phyloP scores from a whole-genome alignment of 768 basidiomycete species.

The Rhizopogon roseolus region DNA sequence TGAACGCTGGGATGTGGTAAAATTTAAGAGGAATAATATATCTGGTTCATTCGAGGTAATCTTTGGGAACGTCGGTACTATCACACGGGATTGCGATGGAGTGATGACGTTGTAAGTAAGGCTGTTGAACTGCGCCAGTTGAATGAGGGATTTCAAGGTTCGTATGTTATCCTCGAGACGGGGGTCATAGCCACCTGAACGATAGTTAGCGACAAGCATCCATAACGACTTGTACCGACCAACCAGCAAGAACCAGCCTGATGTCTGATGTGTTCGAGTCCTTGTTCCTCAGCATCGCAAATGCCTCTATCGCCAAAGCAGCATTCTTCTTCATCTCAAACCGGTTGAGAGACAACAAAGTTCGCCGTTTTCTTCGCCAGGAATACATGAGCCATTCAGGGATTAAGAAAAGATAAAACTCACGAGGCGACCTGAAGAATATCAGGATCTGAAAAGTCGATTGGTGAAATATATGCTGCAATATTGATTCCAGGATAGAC shows the following conservation, averaged over 20 bases:
- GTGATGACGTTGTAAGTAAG: slow-evolving; percentile 59
- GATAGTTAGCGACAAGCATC: slow-evolving; percentile 1
- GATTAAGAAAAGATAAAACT: slow-evolving; percentile 16
- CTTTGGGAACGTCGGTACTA: slow-evolving; percentile 37
- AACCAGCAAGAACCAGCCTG: slow-evolving; percentile 76
- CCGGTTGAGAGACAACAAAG: slow-evolving; percentile 85
- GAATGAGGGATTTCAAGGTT: slow-evolving; percentile 59
- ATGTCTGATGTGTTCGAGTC: slow-evolving; percentile 27
- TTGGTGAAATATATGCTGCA: slow-evolving; percentile 52
- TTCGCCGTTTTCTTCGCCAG: slow-evolving; percentile 53
- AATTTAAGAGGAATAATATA: slow-evolving; percentile 88
- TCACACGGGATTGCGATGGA: slow-evolving; percentile 35
- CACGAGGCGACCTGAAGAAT: slow-evolving; percentile 55
- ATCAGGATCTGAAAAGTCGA: slow-evolving; percentile 43
- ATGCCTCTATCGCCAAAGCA: slow-evolving; percentile 75
- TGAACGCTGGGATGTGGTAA: slow-evolving; percentile 78
- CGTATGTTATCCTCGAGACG: slow-evolving; percentile 80
- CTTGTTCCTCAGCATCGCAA: slow-evolving; percentile 48
- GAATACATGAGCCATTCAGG: not conserved
- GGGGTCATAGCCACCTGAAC: slow-evolving; percentile 83
- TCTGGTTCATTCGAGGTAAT: slow-evolving; percentile 41
- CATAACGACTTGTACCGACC: not conserved
- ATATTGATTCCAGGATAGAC: slow-evolving; percentile 96
- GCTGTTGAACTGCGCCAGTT: slow-evolving; percentile 28
- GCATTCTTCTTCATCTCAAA: slow-evolving; percentile 96